Evolutionary conservation across 768 basidiomycete species (phyloP).

Genomic region (Clavaria fumosa): DNA sequence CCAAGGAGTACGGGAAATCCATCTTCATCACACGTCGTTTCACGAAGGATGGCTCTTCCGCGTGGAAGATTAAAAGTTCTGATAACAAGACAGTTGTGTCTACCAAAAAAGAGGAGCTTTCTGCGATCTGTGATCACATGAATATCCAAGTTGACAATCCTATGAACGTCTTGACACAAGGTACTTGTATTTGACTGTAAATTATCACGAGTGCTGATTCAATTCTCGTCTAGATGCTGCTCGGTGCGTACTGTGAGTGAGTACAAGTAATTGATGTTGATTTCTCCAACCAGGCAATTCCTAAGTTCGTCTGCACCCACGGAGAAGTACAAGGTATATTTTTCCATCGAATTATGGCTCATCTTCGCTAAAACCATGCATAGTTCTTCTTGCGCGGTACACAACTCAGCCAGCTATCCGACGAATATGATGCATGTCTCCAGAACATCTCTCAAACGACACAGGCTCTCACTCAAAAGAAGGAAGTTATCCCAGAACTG

Average conservation of each 20-base stretch:
- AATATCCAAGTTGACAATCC: slow-evolving; percentile 96
- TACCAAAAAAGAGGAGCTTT: slow-evolving; percentile 69
- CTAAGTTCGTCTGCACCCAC: slow-evolving; percentile 62
- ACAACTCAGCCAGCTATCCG: slow-evolving; percentile 71
- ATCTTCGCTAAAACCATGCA: not conserved
- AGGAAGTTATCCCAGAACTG: slow-evolving; percentile 67
- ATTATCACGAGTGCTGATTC: too few species aligned
- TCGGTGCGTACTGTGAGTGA: not conserved
- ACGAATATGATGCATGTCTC: slow-evolving; percentile 70
- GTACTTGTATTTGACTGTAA: slow-evolving; percentile 16
- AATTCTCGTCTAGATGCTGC: slow-evolving; percentile 45
- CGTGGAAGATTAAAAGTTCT: slow-evolving; percentile 71
- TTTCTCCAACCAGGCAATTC: slow-evolving; percentile 43
- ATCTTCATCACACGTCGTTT: slow-evolving; percentile 78
- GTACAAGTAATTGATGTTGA: not conserved
- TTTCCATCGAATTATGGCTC: not conserved
- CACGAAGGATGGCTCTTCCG: slow-evolving; percentile 54
- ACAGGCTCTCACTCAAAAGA: slow-evolving; percentile 53
- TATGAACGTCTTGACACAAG: slow-evolving; percentile 87
- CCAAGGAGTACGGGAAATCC: slow-evolving; percentile 69
- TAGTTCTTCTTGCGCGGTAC: slow-evolving; percentile 95
- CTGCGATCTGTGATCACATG: slow-evolving; percentile 87
- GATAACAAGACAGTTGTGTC: slow-evolving; percentile 53
- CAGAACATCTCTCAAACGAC: slow-evolving; percentile 57
- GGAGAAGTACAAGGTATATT: slow-evolving; percentile 77